These are phyloP conservation scores for Pseudocercospora macadamiae DNA, from an alignment of 2,329 filamentous ascomycete species.

Conservation along the genomic window DNA sequence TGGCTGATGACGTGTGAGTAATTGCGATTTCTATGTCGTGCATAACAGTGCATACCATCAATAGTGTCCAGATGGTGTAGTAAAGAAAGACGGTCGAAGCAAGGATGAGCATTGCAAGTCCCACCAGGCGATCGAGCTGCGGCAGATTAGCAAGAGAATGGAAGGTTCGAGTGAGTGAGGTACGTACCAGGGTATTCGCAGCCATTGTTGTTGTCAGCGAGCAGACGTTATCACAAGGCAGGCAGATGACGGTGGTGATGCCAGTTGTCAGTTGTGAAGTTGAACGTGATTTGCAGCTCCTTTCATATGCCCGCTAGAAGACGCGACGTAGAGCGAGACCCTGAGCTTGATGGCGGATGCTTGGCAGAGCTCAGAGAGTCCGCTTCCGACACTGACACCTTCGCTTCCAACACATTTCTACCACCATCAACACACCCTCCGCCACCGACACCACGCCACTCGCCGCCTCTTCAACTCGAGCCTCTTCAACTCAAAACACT, in stretches of 20 bases:
- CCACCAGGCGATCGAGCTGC: slow-evolving; percentile 87
- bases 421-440: slow-evolving; percentile 1
- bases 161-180: not conserved
- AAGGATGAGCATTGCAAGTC: slow-evolving; percentile 74
- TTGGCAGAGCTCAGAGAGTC: not conserved
- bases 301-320: not conserved
- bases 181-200: not conserved
- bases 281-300: no score
- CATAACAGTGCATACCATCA: slow-evolving; percentile 78
- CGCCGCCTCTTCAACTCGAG: not conserved
- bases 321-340: not conserved
- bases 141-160: no score
- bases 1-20: slow-evolving; percentile 61
- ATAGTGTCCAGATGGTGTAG: slow-evolving; percentile 95
- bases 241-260: not conserved
- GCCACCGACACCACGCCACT: not conserved
- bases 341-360: not conserved
- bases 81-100: slow-evolving; percentile 78
- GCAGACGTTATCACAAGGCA: not conserved
- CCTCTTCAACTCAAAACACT: not conserved
- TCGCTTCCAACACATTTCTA: not conserved
- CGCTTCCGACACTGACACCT: slow-evolving; percentile 1
- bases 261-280: not conserved
- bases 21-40: not conserved
- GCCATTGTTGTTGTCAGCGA: not conserved